phyloP scores from a whole-genome alignment of 2,329 filamentous ascomycete genomes.

The Berkeleyomyces rouxiae region DNA sequence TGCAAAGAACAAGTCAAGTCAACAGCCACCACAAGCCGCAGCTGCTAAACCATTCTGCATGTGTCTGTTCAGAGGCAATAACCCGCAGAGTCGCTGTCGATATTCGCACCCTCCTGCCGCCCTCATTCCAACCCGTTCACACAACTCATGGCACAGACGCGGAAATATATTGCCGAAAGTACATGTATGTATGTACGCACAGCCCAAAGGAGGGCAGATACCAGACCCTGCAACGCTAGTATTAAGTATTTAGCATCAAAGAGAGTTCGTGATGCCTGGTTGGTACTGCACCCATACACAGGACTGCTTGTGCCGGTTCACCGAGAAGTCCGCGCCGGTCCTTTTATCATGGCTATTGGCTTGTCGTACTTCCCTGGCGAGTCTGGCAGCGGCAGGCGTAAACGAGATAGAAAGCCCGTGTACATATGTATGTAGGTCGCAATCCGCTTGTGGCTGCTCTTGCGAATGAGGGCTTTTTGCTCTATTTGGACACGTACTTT shows the following conservation, averaged over 20 bases:
- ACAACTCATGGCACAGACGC: neutral
- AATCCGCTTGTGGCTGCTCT: neutral
- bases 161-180: conserved; percentile 1
- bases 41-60: neutral
- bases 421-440: no score
- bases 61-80: neutral
- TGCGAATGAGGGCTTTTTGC: neutral
- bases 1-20: neutral
- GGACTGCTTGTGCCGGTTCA: neutral
- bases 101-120: neutral
- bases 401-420: no score
- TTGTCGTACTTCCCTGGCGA: no score
- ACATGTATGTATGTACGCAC: neutral
- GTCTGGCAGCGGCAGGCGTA: no score
- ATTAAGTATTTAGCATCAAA: neutral
- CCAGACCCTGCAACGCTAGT: neutral
- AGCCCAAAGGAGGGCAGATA: neutral
- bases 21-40: neutral
- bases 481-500: neutral
- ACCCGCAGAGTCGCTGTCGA: neutral
- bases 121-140: neutral
- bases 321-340: neutral
- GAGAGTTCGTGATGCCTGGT: neutral
- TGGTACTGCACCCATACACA: neutral
- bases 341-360: neutral